These are phyloP conservation scores for Gossypium stocksii DNA, from an alignment of 345 rosid genomes.

Conservation along the genomic window DNA sequence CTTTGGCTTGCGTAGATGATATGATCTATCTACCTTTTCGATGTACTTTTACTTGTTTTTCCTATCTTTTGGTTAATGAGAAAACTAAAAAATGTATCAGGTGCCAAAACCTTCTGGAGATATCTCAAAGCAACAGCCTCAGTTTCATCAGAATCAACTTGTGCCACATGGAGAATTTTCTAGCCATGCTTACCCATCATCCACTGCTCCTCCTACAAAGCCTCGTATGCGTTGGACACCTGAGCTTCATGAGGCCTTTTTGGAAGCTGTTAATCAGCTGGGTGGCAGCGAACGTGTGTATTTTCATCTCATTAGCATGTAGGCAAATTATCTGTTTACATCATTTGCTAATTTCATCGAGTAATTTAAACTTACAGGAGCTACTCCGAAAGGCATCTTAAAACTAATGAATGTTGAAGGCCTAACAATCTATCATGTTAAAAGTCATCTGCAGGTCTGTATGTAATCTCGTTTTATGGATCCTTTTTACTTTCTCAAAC, in stretches of 20 bases:
- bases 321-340: neutral
- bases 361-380: conserved; percentile 48
- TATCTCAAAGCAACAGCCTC: conserved; percentile 33
- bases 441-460: conserved; percentile 91
- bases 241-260: conserved; percentile 88
- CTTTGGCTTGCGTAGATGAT: neutral
- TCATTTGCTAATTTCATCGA: conserved; percentile 11
- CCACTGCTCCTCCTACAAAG: conserved; percentile 42
- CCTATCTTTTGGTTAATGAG: neutral
- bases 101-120: conserved; percentile 26
- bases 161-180: conserved; percentile 29
- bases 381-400: conserved; percentile 89
- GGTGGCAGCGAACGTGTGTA: conserved; percentile 89
- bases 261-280: conserved; percentile 82
- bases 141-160: conserved; percentile 37
- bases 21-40: too few relatives aligned
- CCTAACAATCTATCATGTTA: conserved; percentile 90
- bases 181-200: conserved; percentile 26
- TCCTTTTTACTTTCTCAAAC: conserved; percentile 3
- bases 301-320: conserved; percentile 4
- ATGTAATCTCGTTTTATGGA: conserved; percentile 10
- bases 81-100: conserved; percentile 21
- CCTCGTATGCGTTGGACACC: conserved; percentile 95
- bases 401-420: conserved; percentile 74
- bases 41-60: neutral